phyloP scores from a whole-genome alignment of 2,329 filamentous ascomycete genomes.

The Lecanoromycetidae sp. region DNA sequence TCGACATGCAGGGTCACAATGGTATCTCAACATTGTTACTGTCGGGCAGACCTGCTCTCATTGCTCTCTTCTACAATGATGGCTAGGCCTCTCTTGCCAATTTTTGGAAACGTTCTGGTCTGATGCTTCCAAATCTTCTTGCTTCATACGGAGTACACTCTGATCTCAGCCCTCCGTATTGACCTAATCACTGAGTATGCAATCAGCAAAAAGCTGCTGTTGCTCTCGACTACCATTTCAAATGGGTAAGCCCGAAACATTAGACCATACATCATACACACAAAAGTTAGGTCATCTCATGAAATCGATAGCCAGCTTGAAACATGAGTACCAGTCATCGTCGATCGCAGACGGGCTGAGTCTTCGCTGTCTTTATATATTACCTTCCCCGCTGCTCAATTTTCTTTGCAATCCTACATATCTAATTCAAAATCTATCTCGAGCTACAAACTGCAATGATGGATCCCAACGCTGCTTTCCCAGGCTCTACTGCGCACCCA shows the following conservation, averaged over 20 bases:
- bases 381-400: not conserved
- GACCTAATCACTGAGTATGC: no score
- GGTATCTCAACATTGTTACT: no score
- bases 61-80: not conserved
- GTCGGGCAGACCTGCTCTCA: no score
- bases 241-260: not conserved
- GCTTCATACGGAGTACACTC: not conserved
- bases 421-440: not conserved
- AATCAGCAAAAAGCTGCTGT: no score
- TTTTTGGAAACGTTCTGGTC: not conserved
- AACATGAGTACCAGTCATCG: no score
- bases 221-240: no score
- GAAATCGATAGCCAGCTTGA: no score
- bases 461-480: not conserved
- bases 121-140: constrained; percentile 11
- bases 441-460: not conserved
- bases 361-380: not conserved
- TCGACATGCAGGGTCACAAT: no score
- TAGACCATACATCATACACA: no score
- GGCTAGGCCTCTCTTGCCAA: not conserved
- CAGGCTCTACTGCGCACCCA: not conserved
- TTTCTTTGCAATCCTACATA: not conserved
- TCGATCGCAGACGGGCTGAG: not conserved
- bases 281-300: no score
- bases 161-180: not conserved